Evolutionary conservation across 345 rosid species (phyloP).

Genomic region (Hypericum androsaemum): DNA sequence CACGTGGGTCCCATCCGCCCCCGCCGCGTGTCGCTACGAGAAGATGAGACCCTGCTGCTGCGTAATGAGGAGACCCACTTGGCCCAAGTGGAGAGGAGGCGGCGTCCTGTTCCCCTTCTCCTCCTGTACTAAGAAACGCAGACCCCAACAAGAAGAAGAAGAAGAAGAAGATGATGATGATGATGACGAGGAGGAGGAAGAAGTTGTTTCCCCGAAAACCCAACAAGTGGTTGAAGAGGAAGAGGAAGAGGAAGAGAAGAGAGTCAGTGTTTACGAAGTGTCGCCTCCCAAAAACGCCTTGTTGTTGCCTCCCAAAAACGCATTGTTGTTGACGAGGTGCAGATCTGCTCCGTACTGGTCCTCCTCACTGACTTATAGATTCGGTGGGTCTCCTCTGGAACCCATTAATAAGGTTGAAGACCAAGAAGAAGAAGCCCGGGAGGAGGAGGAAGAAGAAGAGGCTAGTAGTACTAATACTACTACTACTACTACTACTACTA

Average conservation of each 20-base stretch:
- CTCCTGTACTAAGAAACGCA: no score
- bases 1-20: constrained; percentile 35
- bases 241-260: constrained; percentile 19
- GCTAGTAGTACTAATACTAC: no score
- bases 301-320: no score
- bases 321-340: constrained; percentile 57
- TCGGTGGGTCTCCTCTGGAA: constrained; percentile 60
- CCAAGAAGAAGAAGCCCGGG: constrained; percentile 20
- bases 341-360: constrained; percentile 86
- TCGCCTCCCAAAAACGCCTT: constrained; percentile 58
- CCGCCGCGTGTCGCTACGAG: constrained; percentile 17
- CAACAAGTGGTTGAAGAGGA: neutral
- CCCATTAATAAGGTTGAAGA: no score
- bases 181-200: constrained; percentile 18
- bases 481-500: no score
- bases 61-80: constrained; percentile 18
- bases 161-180: constrained; percentile 12
- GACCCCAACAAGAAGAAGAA: no score
- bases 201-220: constrained; percentile 14
- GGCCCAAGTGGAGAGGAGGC: constrained; percentile 32
- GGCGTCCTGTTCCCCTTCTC: neutral
- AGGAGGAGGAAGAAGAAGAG: constrained; percentile 20
- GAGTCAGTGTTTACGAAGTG: constrained; percentile 15
- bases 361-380: constrained; percentile 60
- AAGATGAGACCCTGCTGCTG: constrained; percentile 4